Evolutionary conservation across 2,329 filamentous ascomycete species (phyloP).

Genomic region (Phialophora macrospora): DNA sequence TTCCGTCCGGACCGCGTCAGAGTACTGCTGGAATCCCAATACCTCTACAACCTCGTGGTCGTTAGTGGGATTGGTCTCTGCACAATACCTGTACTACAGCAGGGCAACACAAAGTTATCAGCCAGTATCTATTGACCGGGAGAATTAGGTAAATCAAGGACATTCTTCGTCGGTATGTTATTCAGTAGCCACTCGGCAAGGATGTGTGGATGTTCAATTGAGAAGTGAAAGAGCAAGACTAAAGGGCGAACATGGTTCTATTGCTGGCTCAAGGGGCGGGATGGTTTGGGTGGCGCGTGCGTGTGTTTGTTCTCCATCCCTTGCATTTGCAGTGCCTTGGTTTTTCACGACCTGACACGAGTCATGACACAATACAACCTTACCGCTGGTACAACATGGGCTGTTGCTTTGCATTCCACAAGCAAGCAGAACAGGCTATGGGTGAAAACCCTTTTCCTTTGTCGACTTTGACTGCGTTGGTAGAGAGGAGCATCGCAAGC

Average conservation of each 20-base stretch:
- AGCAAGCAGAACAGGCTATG: neutral
- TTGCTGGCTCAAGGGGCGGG: neutral
- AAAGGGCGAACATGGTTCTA: neutral
- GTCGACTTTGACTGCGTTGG: conserved; percentile 5
- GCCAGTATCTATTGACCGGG: conserved; percentile 11
- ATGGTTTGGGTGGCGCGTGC: conserved; percentile 9
- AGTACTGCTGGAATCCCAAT: conserved; percentile 29
- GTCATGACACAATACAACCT: conserved; percentile 27
- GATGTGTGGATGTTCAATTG: conserved; percentile 1
- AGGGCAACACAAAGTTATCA: neutral
- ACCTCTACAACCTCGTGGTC: conserved; percentile 26
- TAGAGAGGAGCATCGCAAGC: neutral
- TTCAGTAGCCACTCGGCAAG: conserved; percentile 4
- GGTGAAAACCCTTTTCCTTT: conserved; percentile 11
- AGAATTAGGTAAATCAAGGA: neutral
- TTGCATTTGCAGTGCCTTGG: conserved; percentile 26
- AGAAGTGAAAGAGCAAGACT: neutral
- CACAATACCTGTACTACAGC: conserved; percentile 56
- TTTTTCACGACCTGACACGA: conserved; percentile 26
- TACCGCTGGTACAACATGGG: conserved; percentile 8
- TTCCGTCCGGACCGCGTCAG: conserved; percentile 31
- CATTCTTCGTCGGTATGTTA: conserved; percentile 12
- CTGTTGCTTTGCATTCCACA: neutral
- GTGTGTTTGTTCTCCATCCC: conserved; percentile 21
- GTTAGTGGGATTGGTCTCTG: conserved; percentile 16